Conservation (phyloP, 768 basidiomycete genomes). For the Lactarius indigo region DNA sequence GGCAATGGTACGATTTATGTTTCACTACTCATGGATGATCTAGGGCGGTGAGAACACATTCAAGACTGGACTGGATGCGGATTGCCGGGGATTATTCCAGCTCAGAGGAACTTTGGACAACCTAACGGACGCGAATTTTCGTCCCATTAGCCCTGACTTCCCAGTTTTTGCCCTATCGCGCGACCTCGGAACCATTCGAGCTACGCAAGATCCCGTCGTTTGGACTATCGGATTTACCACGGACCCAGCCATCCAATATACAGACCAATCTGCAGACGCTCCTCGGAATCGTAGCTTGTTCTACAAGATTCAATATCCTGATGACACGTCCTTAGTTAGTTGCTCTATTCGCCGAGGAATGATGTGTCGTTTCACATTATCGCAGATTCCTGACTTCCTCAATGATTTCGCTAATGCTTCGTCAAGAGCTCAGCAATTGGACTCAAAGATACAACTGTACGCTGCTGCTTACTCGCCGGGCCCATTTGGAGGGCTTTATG, state of each 20-base stretch:
- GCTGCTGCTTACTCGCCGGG: slow-evolving; percentile 41
- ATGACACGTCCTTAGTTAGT: slow-evolving; percentile 28
- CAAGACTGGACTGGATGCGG: slow-evolving; percentile 12
- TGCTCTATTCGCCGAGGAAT: background rate
- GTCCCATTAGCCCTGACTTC: slow-evolving; percentile 21
- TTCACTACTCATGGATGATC: background rate
- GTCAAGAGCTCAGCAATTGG: slow-evolving; percentile 43
- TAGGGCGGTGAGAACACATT: slow-evolving; percentile 21
- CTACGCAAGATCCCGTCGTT: slow-evolving; percentile 26
- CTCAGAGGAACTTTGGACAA: slow-evolving; percentile 22
- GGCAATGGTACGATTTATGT: background rate
- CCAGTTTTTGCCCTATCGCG: slow-evolving; percentile 29
- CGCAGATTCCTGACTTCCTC: slow-evolving; percentile 43
- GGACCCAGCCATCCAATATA: slow-evolving; percentile 30
- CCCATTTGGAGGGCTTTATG: slow-evolving; percentile 40
- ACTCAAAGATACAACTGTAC: slow-evolving; percentile 45
- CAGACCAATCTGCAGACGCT: slow-evolving; percentile 36
- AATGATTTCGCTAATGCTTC: slow-evolving; percentile 44
- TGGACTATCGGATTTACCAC: slow-evolving; percentile 32
- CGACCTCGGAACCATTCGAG: slow-evolving; percentile 29
- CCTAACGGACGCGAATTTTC: slow-evolving; percentile 14
- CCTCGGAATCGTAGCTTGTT: slow-evolving; percentile 43
- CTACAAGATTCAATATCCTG: slow-evolving; percentile 37
- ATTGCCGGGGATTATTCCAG: slow-evolving; percentile 25
- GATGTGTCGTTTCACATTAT: background rate